Base-by-base conservation (phyloP, 495 filamentous ascomycete genomes). In the Aspergillus haitiensis region DNA sequence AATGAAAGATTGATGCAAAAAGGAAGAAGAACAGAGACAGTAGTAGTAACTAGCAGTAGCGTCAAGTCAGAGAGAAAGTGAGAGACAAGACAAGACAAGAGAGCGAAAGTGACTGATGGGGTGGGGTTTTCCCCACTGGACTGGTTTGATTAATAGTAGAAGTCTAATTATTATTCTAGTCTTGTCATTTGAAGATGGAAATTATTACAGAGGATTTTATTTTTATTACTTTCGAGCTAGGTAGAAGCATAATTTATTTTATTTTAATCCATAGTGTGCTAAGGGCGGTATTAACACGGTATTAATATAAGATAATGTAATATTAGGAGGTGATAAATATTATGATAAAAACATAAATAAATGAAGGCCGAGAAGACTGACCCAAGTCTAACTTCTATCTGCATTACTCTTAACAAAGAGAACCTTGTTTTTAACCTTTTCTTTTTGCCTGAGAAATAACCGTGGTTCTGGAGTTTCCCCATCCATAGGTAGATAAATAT, bases 371-470 rank as follows among this genome's bases (percentile, higher is more conserved):
- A 46, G 44, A 47, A 47, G 27, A 47, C 44, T 15, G 44, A 47
- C 44, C 44, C 44, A 47, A 47, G 44, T 36, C 35, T 49, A 37
- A 18, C 55, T 49, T 27, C 21, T 27, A 3, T 27, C 21, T 27
- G 21, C 21, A 27, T 35, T 44, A 60, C 61, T 55, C 51, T 35
- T 64, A 61, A 58, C 55, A 62, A 50, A 53, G 46, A 32, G 58
- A 64, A 64, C 62, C 54, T 64, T 64, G 62, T 58, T 55, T 64
- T 61, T 60, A 60, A 60, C 58, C 62, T 64, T 64, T 61, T 60
- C 44, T 40, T 55, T 58, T 59, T 51, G 52, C 48, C 58, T 51
- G 51, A 56, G 32, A 37, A n/a, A 36, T 48, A 55, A 56, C 62
- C 62, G 49, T 60, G 62, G 62, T 57, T 57, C 62, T 42, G 57